Percentiles rank a stretch among this genome's conserved stretches.
phyloP scores from a whole-genome alignment of 768 basidiomycete species.

The Mycena rebaudengoi region DNA sequence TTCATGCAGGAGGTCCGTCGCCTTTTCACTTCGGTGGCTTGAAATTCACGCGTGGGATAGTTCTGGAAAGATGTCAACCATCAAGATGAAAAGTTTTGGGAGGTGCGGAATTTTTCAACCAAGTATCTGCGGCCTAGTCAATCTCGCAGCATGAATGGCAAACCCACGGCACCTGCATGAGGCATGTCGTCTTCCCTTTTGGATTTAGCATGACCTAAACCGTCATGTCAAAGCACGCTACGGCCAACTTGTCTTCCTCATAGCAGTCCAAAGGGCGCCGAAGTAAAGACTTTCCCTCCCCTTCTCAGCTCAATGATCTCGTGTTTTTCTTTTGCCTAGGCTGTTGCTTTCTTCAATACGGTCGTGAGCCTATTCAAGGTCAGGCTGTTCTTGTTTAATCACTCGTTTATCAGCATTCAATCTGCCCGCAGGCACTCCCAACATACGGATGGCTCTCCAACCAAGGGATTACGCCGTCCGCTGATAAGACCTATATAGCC shows the following conservation, averaged over 20 bases:
- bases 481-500: constrained; percentile 50
- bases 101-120: constrained; percentile 27
- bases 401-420: not conserved
- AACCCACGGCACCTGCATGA: constrained; percentile 70
- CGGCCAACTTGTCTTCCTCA: constrained; percentile 63
- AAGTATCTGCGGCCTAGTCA: not conserved
- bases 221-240: constrained; percentile 58
- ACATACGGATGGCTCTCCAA: constrained; percentile 63
- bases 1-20: constrained; percentile 59
- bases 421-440: constrained; percentile 50
- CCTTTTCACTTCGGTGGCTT: not conserved
- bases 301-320: not conserved
- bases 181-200: constrained; percentile 34
- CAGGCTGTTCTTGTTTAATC: not conserved
- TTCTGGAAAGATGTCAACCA: constrained; percentile 73
- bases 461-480: constrained; percentile 62
- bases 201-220: not conserved
- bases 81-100: constrained; percentile 72
- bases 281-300: constrained; percentile 43
- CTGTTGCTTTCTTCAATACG: constrained; percentile 66
- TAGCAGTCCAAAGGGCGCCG: constrained; percentile 65
- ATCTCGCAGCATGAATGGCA: constrained; percentile 68
- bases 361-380: constrained; percentile 19
- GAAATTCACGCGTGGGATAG: constrained; percentile 33
- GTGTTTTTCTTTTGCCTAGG: constrained; percentile 44